A percentile compares a stretch with the other conserved stretches of the same genome.
phyloP scores from a whole-genome alignment of 2,329 filamentous ascomycete genomes.

The Rhynchosporium agropyri region DNA sequence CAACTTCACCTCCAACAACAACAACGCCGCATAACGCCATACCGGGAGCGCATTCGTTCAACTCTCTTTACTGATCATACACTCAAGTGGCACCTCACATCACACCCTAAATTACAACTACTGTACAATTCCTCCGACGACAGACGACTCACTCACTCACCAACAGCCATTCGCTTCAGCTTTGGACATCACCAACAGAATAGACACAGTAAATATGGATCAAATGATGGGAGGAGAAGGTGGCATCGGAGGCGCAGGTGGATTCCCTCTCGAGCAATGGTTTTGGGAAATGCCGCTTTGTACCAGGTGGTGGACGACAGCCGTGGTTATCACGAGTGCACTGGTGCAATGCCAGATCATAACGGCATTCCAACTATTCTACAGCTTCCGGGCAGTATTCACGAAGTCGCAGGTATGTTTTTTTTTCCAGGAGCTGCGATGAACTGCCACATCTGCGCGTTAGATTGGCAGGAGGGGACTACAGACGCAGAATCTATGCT shows the following conservation, averaged over 20 bases:
- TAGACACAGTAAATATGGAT: conserved; percentile 36
- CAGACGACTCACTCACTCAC: neutral
- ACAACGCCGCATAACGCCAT: no score
- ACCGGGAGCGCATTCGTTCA: no score
- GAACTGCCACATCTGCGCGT: neutral
- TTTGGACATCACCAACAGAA: neutral
- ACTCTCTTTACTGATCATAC: neutral
- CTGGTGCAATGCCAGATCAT: conserved; percentile 92
- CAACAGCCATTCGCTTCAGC: neutral
- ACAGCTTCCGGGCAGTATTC: conserved; percentile 91
- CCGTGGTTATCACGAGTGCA: conserved; percentile 83
- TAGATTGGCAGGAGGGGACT: neutral
- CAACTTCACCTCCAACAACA: neutral
- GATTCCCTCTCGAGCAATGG: conserved; percentile 90
- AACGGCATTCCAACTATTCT: conserved; percentile 94
- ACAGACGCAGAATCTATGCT: neutral
- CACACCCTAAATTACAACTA: neutral
- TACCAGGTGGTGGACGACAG: conserved; percentile 95
- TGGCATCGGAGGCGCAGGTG: conserved; percentile 54
- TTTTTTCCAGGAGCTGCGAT: neutral
- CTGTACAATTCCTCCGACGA: neutral
- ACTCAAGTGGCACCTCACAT: neutral
- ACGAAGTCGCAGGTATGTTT: conserved; percentile 80
- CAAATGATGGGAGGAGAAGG: conserved; percentile 42
- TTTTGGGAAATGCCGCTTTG: conserved; percentile 98